Evolutionary conservation across 2,329 filamentous ascomycete genomes (phyloP).

Genomic region (Didymella keratinophila): DNA sequence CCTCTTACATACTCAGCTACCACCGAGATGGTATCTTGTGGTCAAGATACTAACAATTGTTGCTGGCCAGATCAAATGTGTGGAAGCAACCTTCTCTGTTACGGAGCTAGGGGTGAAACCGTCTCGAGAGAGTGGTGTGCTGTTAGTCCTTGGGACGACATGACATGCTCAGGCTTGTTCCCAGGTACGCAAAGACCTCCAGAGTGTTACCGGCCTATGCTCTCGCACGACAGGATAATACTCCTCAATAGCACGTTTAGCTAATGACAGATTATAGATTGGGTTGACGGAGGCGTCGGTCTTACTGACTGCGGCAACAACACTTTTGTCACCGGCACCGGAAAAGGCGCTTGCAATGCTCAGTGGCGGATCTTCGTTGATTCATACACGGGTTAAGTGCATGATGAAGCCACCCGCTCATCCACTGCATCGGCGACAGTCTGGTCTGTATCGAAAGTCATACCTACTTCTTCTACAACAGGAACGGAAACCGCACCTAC

Average conservation of each 20-base stretch:
- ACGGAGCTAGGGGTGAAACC: background rate
- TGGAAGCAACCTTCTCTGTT: slow-evolving; percentile 5
- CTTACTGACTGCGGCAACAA: background rate
- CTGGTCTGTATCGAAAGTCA: background rate
- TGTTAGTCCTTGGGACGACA: background rate
- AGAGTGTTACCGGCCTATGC: too few relatives aligned
- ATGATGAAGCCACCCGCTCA: background rate
- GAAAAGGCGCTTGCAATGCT: background rate
- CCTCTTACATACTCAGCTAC: background rate
- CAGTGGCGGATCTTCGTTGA: background rate
- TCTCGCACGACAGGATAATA: background rate
- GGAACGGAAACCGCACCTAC: background rate
- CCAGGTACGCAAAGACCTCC: background rate
- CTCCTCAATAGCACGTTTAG: background rate
- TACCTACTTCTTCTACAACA: background rate
- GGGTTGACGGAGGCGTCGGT: background rate
- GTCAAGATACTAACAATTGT: background rate
- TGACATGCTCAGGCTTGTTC: background rate
- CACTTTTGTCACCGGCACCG: background rate
- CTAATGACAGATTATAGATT: background rate
- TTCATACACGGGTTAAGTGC: background rate
- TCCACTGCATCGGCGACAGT: background rate
- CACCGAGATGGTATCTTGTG: background rate
- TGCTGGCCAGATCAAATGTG: background rate
- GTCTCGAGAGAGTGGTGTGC: background rate